These are phyloP conservation scores for Pythium aphanidermatum DNA, from an alignment of 352 stramenopile species.

Conservation along the genomic window DNA sequence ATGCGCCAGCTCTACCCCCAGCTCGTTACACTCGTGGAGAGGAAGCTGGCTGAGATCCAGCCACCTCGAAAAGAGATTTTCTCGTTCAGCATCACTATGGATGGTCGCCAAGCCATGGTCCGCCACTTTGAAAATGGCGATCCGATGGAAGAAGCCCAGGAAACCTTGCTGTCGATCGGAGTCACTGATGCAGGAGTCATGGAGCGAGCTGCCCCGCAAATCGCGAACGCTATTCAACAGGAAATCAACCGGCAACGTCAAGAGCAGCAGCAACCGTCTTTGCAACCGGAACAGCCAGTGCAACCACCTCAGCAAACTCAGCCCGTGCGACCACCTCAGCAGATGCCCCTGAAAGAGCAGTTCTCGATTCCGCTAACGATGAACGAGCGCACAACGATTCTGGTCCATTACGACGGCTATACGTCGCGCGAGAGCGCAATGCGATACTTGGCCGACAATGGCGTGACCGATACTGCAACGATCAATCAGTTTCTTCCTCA, in stretches of 20 bases:
- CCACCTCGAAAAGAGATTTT: slow-evolving; percentile 49
- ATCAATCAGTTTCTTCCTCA: slow-evolving; percentile 41
- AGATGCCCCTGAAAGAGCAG: slow-evolving; percentile 29
- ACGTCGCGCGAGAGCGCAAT: slow-evolving; percentile 51
- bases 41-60: slow-evolving; percentile 53
- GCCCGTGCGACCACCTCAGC: slow-evolving; percentile 1
- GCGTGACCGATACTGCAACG: slow-evolving; percentile 31
- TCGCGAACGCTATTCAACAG: slow-evolving; percentile 52
- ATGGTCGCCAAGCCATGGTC: slow-evolving; percentile 34
- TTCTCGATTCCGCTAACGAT: slow-evolving; percentile 67
- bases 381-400: slow-evolving; percentile 33
- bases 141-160: slow-evolving; percentile 48
- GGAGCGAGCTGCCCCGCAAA: slow-evolving; percentile 44
- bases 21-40: slow-evolving; percentile 45
- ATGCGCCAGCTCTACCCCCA: slow-evolving; percentile 63
- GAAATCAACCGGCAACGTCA: too few relatives aligned
- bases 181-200: slow-evolving; percentile 44
- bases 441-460: slow-evolving; percentile 56
- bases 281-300: background rate
- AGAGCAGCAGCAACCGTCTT: slow-evolving; percentile 9
- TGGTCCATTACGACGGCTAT: slow-evolving; percentile 62
- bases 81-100: slow-evolving; percentile 47
- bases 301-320: background rate
- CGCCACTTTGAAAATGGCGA: slow-evolving; percentile 66
- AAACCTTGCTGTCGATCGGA: slow-evolving; percentile 37